Conservation (phyloP, 2,329 filamentous ascomycete species). For the Diaporthe sp. region DNA sequence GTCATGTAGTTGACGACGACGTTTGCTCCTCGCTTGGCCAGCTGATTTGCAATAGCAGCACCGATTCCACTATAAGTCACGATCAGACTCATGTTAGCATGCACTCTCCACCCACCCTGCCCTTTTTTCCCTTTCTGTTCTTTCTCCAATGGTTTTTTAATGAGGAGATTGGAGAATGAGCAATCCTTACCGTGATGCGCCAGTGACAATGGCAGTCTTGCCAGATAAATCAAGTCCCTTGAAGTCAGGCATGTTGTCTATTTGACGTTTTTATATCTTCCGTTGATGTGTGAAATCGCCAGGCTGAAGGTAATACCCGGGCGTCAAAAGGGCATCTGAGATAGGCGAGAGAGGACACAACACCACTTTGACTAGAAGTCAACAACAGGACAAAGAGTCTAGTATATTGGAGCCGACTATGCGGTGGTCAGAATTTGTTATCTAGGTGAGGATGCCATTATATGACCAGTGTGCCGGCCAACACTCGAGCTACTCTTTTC, state of each 20-base stretch:
- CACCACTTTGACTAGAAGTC: neutral
- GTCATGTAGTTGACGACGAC: constrained; percentile 3
- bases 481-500: neutral
- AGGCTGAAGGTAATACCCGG: neutral
- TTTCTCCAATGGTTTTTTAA: neutral
- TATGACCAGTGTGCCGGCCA: neutral
- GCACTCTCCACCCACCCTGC: too few species aligned
- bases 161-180: too few species aligned
- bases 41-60: neutral
- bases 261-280: neutral
- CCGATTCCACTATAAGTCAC: neutral
- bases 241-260: neutral
- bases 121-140: neutral
- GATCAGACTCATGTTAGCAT: neutral
- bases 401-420: neutral
- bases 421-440: neutral
- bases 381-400: neutral
- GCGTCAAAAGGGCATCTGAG: too few species aligned
- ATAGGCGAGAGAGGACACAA: too few species aligned
- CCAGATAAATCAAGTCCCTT: neutral
- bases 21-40: neutral
- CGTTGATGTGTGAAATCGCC: too few species aligned
- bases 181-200: neutral
- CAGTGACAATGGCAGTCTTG: neutral
- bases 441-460: neutral